Evolutionary conservation across 2,329 filamentous ascomycete species (phyloP).

Genomic region (Talaromyces sp.): DNA sequence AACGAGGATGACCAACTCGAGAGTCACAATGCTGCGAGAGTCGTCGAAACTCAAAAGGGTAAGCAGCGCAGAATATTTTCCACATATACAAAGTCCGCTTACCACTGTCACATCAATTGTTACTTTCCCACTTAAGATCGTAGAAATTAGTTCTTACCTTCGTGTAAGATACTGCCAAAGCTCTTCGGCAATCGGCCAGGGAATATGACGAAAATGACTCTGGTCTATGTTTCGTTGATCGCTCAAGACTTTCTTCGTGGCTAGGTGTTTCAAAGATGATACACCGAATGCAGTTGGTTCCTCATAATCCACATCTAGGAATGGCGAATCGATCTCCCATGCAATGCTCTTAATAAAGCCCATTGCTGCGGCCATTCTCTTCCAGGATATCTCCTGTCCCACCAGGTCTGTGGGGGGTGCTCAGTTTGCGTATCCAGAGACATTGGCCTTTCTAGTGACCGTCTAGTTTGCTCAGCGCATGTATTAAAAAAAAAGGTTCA

Average conservation of each 20-base stretch:
- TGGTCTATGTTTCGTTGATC: constrained; percentile 37
- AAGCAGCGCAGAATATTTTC: constrained; percentile 40
- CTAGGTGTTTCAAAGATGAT: constrained; percentile 34
- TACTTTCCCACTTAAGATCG: not conserved
- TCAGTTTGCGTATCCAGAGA: not conserved
- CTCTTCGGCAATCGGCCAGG: constrained; percentile 38
- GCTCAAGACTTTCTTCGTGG: constrained; percentile 30
- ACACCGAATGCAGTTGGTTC: constrained; percentile 25
- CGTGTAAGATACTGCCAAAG: constrained; percentile 38
- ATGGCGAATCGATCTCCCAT: constrained; percentile 41
- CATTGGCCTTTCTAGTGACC: not conserved
- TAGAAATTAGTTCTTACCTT: constrained; percentile 28
- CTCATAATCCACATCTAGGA: constrained; percentile 29
- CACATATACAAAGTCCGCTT: constrained; percentile 42
- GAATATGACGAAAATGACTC: constrained; percentile 35
- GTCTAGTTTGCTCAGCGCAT: not conserved
- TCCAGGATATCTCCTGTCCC: constrained; percentile 1
- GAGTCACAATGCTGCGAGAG: constrained; percentile 29
- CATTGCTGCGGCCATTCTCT: constrained; percentile 7
- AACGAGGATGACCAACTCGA: constrained; percentile 27
- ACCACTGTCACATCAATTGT: constrained; percentile 23
- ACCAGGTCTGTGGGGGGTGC: not conserved
- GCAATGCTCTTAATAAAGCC: constrained; percentile 25
- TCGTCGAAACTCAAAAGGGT: constrained; percentile 34
- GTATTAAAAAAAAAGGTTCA: not conserved